phyloP scores from a whole-genome alignment of 257 asterid species.

The Haberlea rhodopensis region DNA sequence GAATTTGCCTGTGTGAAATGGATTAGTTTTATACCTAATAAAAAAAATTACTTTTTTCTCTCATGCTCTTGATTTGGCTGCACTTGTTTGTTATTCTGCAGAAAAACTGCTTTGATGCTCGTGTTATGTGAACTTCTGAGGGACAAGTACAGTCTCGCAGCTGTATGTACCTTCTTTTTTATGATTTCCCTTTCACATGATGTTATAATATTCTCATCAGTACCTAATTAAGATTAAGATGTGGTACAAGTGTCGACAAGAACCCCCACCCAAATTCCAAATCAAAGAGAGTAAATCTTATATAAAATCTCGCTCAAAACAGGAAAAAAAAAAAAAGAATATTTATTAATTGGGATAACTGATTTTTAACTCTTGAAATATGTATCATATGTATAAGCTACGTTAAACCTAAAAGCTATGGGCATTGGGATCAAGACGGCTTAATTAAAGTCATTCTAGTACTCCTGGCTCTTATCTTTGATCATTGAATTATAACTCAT shows the following conservation, averaged over 20 bases:
- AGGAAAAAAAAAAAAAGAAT: too few relatives aligned
- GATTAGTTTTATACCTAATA: not conserved
- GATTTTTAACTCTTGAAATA: too few relatives aligned
- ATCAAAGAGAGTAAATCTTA: not conserved
- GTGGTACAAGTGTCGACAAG: not conserved
- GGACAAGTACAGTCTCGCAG: constrained; percentile 91
- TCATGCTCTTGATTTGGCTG: constrained; percentile 1
- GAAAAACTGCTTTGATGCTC: constrained; percentile 90
- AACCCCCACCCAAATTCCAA: not conserved
- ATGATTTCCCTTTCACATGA: not conserved
- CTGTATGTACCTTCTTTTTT: constrained; percentile 46
- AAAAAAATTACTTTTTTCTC: not conserved
- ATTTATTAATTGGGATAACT: too few relatives aligned
- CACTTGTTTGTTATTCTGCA: constrained; percentile 31
- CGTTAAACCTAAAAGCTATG: too few relatives aligned
- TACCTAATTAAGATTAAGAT: not conserved
- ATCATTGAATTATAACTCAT: too few relatives aligned
- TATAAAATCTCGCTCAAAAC: not conserved
- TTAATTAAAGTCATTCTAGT: too few relatives aligned
- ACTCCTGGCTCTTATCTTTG: too few relatives aligned
- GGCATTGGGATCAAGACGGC: too few relatives aligned
- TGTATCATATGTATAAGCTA: too few relatives aligned
- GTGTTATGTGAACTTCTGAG: constrained; percentile 72
- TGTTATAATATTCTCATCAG: too few relatives aligned
- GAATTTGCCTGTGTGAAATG: not conserved